Evolutionary conservation across 2,329 filamentous ascomycete genomes (phyloP).

Genomic region (Onygenales sp.): DNA sequence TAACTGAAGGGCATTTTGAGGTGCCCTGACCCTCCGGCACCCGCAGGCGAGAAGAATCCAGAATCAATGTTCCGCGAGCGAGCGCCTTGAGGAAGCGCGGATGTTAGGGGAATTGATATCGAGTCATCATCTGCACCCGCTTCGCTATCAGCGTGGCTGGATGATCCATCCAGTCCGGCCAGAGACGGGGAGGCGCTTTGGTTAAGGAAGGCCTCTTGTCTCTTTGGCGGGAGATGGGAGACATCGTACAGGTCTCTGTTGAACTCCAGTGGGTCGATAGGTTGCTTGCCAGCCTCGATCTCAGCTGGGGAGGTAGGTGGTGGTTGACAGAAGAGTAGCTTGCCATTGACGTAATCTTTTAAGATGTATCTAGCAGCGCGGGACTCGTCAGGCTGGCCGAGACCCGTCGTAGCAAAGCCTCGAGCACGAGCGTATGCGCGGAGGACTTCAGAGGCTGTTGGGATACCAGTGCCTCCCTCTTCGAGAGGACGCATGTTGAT

Average conservation of each 20-base stretch:
- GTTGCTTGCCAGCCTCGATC: slow-evolving; percentile 28
- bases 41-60: slow-evolving; percentile 69
- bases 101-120: slow-evolving; percentile 7
- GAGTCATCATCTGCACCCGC: slow-evolving; percentile 26
- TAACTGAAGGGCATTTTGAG: slow-evolving; percentile 76
- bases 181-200: slow-evolving; percentile 3
- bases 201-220: slow-evolving; percentile 45
- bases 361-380: slow-evolving; percentile 80
- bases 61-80: slow-evolving; percentile 76
- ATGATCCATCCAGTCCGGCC: slow-evolving; percentile 2
- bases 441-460: slow-evolving; percentile 77
- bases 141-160: slow-evolving; percentile 24
- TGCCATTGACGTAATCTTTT: slow-evolving; percentile 96
- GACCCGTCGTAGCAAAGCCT: slow-evolving; percentile 81
- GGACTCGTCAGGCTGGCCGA: slow-evolving; percentile 87
- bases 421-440: slow-evolving; percentile 78
- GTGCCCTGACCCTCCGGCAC: slow-evolving; percentile 51
- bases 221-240: slow-evolving; percentile 70
- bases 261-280: slow-evolving; percentile 65
- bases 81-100: slow-evolving; percentile 43
- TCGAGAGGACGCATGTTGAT: slow-evolving; percentile 72
- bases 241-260: slow-evolving; percentile 84
- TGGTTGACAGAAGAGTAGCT: slow-evolving; percentile 83
- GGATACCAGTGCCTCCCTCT: slow-evolving; percentile 83
- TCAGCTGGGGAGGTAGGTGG: slow-evolving; percentile 52